phyloP scores from a whole-genome alignment of 2,329 filamentous ascomycete species.

The Apiospora sp. region DNA sequence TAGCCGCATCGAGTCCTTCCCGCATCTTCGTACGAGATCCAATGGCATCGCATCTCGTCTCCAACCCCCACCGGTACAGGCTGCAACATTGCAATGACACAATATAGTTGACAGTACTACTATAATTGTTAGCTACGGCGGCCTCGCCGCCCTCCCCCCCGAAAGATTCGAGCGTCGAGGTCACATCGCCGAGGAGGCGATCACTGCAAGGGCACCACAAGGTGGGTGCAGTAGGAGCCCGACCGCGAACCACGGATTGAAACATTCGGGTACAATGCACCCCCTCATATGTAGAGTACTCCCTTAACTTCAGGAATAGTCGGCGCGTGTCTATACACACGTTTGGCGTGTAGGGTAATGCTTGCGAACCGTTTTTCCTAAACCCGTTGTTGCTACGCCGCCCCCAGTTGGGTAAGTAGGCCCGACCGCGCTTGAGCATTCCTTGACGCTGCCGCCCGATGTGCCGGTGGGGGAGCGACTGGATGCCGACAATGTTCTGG shows the following conservation, averaged over 20 bases:
- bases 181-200: slow-evolving; percentile 8
- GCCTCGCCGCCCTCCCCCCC: background rate
- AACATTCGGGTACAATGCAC: background rate
- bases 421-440: too few species aligned
- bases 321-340: background rate
- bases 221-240: slow-evolving; percentile 1
- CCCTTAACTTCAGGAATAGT: background rate
- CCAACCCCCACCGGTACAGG: background rate
- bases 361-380: too few species aligned
- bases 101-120: background rate
- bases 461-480: background rate
- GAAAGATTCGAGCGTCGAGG: background rate
- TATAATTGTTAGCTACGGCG: slow-evolving; percentile 1
- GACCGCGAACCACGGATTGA: background rate
- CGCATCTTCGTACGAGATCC: background rate
- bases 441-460: too few species aligned
- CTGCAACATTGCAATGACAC: background rate
- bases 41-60: background rate
- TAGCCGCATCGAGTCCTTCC: slow-evolving; percentile 4
- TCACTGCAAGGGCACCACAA: background rate
- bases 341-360: background rate
- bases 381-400: too few species aligned
- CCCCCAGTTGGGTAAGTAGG: too few species aligned
- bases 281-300: background rate
- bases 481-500: background rate